A percentile compares a stretch with the other conserved stretches of the same genome.
Evolutionary conservation across 192 early-diverging fungal species (phyloP).

Genomic region (Spizellomyces punctatus): DNA sequence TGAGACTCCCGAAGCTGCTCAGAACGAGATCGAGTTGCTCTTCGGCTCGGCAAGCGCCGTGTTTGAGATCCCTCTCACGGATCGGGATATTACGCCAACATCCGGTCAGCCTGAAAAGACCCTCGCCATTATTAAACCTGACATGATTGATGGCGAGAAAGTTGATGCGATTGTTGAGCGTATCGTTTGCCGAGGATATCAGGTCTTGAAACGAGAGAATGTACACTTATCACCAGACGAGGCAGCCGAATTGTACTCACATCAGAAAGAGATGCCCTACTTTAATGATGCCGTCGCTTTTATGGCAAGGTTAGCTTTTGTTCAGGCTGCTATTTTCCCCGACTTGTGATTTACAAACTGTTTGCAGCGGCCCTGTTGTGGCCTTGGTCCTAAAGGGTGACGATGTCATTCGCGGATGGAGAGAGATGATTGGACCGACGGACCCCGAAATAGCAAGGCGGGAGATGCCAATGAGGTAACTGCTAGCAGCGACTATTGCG

Average conservation of each 20-base stretch:
- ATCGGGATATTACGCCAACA: slow-evolving; percentile 19
- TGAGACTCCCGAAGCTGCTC: slow-evolving; percentile 42
- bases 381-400: slow-evolving; percentile 55
- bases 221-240: slow-evolving; percentile 39
- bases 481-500: background rate
- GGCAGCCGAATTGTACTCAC: slow-evolving; percentile 44
- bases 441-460: slow-evolving; percentile 48
- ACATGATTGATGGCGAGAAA: slow-evolving; percentile 40
- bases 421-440: slow-evolving; percentile 55
- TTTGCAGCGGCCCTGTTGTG: slow-evolving; percentile 39
- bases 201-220: slow-evolving; percentile 54
- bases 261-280: slow-evolving; percentile 36
- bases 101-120: slow-evolving; percentile 45
- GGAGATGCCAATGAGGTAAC: slow-evolving; percentile 43
- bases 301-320: slow-evolving; percentile 39
- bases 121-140: slow-evolving; percentile 57
- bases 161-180: slow-evolving; percentile 53
- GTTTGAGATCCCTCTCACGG: slow-evolving; percentile 35
- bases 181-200: slow-evolving; percentile 50
- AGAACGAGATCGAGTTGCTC: slow-evolving; percentile 45
- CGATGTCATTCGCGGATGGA: slow-evolving; percentile 52
- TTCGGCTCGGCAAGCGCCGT: slow-evolving; percentile 36
- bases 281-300: slow-evolving; percentile 44
- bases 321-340: background rate
- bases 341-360: background rate